phyloP scores from a whole-genome alignment of 2,329 filamentous ascomycete species.

The Metarhizium humberi region DNA sequence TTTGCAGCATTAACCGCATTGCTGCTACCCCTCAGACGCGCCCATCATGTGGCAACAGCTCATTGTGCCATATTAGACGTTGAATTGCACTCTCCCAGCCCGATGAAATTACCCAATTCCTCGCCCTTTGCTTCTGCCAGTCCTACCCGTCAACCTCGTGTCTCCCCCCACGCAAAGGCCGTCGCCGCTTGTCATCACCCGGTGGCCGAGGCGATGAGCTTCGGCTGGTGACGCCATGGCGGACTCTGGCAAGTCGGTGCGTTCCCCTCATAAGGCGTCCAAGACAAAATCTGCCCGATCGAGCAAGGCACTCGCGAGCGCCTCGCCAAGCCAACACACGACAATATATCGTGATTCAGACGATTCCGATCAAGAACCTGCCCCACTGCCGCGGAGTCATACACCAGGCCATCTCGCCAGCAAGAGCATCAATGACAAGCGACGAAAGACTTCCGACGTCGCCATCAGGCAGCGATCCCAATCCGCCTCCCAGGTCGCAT shows the following conservation, averaged over 20 bases:
- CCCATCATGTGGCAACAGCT: background rate
- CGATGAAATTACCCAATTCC: background rate
- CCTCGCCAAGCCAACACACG: constrained; percentile 13
- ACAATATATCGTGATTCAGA: constrained; percentile 17
- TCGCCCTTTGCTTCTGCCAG: background rate
- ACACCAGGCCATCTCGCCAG: constrained; percentile 52
- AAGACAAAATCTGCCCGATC: constrained; percentile 22
- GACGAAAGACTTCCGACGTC: constrained; percentile 41
- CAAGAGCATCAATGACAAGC: constrained; percentile 42
- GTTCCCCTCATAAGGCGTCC: constrained; percentile 13
- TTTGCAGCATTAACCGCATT: background rate
- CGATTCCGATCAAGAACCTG: constrained; percentile 24
- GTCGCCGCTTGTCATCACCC: background rate
- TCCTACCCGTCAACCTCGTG: background rate
- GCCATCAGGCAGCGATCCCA: constrained; percentile 46
- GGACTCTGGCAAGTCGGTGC: constrained; percentile 26
- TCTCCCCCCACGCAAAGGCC: background rate
- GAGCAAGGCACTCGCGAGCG: background rate
- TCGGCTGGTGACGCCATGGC: constrained; percentile 28
- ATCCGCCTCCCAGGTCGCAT: constrained; percentile 31
- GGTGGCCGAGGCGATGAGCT: constrained; percentile 19
- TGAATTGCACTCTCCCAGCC: background rate
- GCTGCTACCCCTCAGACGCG: background rate
- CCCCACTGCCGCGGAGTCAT: constrained; percentile 43
- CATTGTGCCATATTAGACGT: background rate